Base-by-base conservation (phyloP, 1,284 basidiomycete genomes). In the Papiliotrema flavescens region DNA sequence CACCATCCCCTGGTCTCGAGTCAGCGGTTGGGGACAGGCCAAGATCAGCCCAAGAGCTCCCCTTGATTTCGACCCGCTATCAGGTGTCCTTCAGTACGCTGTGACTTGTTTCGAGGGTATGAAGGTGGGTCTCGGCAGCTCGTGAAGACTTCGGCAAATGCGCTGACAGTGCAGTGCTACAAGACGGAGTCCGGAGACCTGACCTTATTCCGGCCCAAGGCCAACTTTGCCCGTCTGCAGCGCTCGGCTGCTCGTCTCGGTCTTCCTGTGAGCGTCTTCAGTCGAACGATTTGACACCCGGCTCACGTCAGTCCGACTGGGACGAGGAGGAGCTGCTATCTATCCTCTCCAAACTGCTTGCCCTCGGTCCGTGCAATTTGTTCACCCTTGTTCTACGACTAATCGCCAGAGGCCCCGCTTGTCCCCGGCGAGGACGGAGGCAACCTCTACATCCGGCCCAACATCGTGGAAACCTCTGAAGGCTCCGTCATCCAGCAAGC, bases 41-140 rank as follows among this genome's bases (percentile, higher is more conserved):
- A 69, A 64, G 55, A 75, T 75, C 53, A 59, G 55, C 3, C 63
- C 69, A 15, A 61, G 70, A 23, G 50, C 55, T 26, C 65, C 69
- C 43, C 55, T 75, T 39, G 57, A 57, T 19, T 63, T 75, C 34
- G 71, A 74, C 56, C 73, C 73, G 9, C 60, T 74, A 6, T 61
- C 61, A 40, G 73, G 73, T 42, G 71, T 73, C 15, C 55, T 73
- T 49, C 73, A 75, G 60, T 74, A 73, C 51, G 73, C 73, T 17
- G 68, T 70, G 14, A 73, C 71, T 20, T 75, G 73, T 56, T 75
- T 75, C 49, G 73, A 75, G 62, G 73, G 73, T n/a, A 75, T 75
- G 73, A 75, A 75, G 62, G 70, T 69, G 57, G 35, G 66, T 63
- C 13, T 13, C 2, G n/a, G 19, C 13, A 13, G 24, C 9, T 8